Evolutionary conservation across 176 grass and related monocot genomes (phyloP).

Genomic region (Triticum dicoccoides): DNA sequence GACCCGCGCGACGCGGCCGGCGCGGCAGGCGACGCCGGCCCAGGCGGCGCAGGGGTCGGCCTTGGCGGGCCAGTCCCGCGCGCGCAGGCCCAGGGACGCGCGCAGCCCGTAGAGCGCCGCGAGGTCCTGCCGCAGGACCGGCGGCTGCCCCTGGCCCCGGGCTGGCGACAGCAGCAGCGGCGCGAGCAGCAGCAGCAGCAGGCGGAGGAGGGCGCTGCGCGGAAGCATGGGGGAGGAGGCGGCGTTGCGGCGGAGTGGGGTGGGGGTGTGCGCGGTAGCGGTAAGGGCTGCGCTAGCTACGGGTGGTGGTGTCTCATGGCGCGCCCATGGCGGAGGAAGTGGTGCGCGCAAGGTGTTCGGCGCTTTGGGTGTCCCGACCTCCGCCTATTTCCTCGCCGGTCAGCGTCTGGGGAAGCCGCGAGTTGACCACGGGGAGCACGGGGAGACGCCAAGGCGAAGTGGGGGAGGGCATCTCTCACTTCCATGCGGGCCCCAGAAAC

Average conservation of each 20-base stretch:
- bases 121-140: constrained; percentile 34
- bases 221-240: constrained; percentile 43
- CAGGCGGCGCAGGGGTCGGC: constrained; percentile 62
- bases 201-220: constrained; percentile 12
- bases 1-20: constrained; percentile 53
- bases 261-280: constrained; percentile 27
- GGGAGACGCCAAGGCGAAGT: background rate
- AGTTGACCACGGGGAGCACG: constrained; percentile 41
- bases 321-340: constrained; percentile 33
- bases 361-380: constrained; percentile 14
- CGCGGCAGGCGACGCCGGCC: constrained; percentile 63
- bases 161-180: constrained; percentile 1
- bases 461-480: background rate
- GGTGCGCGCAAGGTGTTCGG: constrained; percentile 27
- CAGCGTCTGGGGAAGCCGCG: constrained; percentile 3
- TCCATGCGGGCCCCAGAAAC: background rate
- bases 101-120: constrained; percentile 54
- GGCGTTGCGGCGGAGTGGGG: background rate
- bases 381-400: constrained; percentile 24
- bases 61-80: constrained; percentile 54
- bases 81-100: constrained; percentile 62
- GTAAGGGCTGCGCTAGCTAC: background rate
- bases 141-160: background rate
- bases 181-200: background rate
- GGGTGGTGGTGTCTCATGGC: constrained; percentile 32